phyloP scores from a whole-genome alignment of 2,329 filamentous ascomycete genomes.

The Cordyceps javanica region DNA sequence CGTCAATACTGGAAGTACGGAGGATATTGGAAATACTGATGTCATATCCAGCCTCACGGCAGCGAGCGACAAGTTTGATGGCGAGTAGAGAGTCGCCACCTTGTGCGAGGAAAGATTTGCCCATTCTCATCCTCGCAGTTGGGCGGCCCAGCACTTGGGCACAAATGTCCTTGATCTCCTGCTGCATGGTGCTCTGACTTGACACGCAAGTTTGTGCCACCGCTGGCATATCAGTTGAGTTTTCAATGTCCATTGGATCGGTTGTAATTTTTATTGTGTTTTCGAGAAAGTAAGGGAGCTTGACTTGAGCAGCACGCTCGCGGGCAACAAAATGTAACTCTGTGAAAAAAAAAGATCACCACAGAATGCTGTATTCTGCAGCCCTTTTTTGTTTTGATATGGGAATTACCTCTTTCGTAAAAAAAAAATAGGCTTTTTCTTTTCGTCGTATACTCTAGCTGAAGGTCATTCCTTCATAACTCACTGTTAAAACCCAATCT shows the following conservation, averaged over 20 bases:
- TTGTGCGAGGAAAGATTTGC: neutral
- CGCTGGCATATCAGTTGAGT: neutral
- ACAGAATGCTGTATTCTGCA: too few species aligned
- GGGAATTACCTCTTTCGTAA: too few species aligned
- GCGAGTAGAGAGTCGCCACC: neutral
- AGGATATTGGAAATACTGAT: neutral
- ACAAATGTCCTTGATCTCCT: neutral
- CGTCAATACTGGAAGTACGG: neutral
- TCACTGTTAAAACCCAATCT: neutral
- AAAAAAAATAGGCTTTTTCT: too few species aligned
- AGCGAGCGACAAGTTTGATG: neutral
- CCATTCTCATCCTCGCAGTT: neutral
- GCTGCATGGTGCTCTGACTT: neutral
- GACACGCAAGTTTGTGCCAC: neutral
- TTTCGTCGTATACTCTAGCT: too few species aligned
- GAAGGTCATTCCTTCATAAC: too few species aligned
- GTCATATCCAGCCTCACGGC: neutral
- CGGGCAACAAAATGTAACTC: too few species aligned
- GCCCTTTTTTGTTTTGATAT: too few species aligned
- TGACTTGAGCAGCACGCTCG: too few species aligned
- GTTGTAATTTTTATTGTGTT: neutral
- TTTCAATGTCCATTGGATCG: neutral
- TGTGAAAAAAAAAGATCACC: too few species aligned
- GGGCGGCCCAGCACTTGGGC: neutral
- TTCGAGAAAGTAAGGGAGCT: neutral